Evolutionary conservation across 2,329 filamentous ascomycete species (phyloP), one percentile per base, ranked within the genome.

Genomic region (Epichloe hybrida): DNA sequence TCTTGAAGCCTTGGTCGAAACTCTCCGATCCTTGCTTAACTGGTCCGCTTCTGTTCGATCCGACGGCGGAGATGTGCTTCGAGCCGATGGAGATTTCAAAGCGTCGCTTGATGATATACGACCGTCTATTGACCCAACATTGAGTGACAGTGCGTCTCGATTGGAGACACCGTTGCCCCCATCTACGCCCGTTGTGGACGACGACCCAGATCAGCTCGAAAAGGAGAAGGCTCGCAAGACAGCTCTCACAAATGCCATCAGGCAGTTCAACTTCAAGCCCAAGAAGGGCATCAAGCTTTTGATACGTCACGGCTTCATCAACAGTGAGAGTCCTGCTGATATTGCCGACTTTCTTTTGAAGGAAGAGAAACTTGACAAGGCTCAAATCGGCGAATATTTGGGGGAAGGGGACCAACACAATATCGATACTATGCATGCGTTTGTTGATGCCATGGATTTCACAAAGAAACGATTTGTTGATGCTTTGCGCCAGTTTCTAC

Each of bases 381-480:
- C 86, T 4, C 84, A 90, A 62, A 84, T 98, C 44, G 93, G 93
- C 59, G 93, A 98, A 65, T 98, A 86, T 58, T 77, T 98, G 6
- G 93, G 93, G 41, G 93, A 98, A 66, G 93, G 89, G 36, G 91
- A 98, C 11, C 76, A 88, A 2, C 83, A 90, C 62, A 94, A 97
- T 62, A 90, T 98, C 59, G 88, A 91, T 54, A 95, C 88, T 58
- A 98, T 98, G 93, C 93, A 98, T 66, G 88, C 89, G 4, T 98
- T 98, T 66, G 91, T 98, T 12, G 91, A 98, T 59, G 71, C 76
- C 20, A 96, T 98, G 89, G 87, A 97, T 45, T 98, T 98, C 59
- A 78, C 80, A 9, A 90, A 90, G 66, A 88, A 84, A 50, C 83
- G 90, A 2, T 98, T 98, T 59, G 91, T 96, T 6, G 91, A 96